Evolutionary conservation across 768 basidiomycete species (phyloP).

Genomic region (Sporobolomyces roseus): DNA sequence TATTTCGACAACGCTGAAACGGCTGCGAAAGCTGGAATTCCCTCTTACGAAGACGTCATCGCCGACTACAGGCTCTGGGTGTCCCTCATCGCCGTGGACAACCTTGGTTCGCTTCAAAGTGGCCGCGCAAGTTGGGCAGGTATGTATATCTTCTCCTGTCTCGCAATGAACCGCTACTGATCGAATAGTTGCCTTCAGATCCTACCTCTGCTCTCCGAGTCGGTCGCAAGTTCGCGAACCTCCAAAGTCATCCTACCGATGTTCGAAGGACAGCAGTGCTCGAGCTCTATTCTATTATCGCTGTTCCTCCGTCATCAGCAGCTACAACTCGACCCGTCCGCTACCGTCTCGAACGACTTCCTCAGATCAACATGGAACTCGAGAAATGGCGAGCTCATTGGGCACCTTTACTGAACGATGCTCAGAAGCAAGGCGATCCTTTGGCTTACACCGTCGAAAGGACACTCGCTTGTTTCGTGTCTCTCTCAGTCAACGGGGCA

Average conservation of each 20-base stretch:
- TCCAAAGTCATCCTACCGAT: slow-evolving; percentile 28
- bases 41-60: slow-evolving; percentile 16
- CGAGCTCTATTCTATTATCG: slow-evolving; percentile 36
- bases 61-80: slow-evolving; percentile 30
- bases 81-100: slow-evolving; percentile 27
- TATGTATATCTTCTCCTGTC: neutral
- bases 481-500: slow-evolving; percentile 31
- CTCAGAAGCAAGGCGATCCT: slow-evolving; percentile 26
- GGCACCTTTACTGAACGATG: slow-evolving; percentile 29
- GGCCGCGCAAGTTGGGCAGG: slow-evolving; percentile 25
- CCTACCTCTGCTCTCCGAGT: slow-evolving; percentile 18
- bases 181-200: slow-evolving; percentile 1
- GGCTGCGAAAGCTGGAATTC: neutral
- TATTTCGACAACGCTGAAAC: slow-evolving; percentile 18
- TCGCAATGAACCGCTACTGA: neutral
- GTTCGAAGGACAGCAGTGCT: slow-evolving; percentile 24
- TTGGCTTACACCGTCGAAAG: slow-evolving; percentile 32
- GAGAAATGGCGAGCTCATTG: slow-evolving; percentile 31
- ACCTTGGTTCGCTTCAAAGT: slow-evolving; percentile 28
- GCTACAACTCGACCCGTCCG: slow-evolving; percentile 20
- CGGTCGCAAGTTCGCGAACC: slow-evolving; percentile 22
- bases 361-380: slow-evolving; percentile 30
- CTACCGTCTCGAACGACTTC: slow-evolving; percentile 30
- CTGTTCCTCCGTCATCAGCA: slow-evolving; percentile 3
- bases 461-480: slow-evolving; percentile 22